These are phyloP conservation scores for Chiua sp. DNA, from an alignment of 1,284 basidiomycete genomes.

Conservation along the genomic window DNA sequence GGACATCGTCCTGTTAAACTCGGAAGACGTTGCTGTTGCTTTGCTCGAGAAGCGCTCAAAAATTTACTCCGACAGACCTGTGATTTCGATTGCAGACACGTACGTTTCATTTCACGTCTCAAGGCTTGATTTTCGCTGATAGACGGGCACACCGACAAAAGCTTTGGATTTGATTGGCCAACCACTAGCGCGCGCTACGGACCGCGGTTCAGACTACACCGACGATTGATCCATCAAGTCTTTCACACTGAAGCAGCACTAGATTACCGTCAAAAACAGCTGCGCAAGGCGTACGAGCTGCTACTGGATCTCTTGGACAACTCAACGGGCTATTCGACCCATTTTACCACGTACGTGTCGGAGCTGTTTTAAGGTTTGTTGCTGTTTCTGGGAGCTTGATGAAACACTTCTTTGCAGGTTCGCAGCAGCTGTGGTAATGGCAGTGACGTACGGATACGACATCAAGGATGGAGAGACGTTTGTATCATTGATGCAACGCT, in stretches of 20 bases:
- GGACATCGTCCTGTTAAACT: conserved; percentile 22
- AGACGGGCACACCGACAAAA: neutral
- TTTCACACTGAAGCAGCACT: conserved; percentile 18
- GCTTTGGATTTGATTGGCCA: conserved; percentile 18
- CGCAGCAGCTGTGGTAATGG: conserved; percentile 16
- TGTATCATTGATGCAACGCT: conserved; percentile 16
- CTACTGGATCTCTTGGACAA: conserved; percentile 9
- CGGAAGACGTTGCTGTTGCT: conserved; percentile 17
- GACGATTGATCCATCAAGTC: conserved; percentile 19
- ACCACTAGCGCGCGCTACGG: conserved; percentile 12
- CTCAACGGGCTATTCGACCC: conserved; percentile 6
- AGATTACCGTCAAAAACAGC: conserved; percentile 20
- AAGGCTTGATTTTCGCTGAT: neutral
- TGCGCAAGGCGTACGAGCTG: conserved; percentile 17
- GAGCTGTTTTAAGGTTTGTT: neutral
- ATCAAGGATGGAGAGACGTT: conserved; percentile 7
- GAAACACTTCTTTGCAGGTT: conserved; percentile 10
- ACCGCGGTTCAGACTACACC: conserved; percentile 16
- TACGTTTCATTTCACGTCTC: neutral
- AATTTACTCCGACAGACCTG: conserved; percentile 28
- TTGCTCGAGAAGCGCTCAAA: conserved; percentile 27
- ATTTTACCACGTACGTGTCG: conserved; percentile 15
- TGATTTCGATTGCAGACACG: conserved; percentile 8
- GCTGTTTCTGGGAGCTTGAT: conserved; percentile 3
- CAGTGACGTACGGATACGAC: conserved; percentile 24